Base-by-base conservation (phyloP, 2,329 filamentous ascomycete species). In the Trichoderma sp. region DNA sequence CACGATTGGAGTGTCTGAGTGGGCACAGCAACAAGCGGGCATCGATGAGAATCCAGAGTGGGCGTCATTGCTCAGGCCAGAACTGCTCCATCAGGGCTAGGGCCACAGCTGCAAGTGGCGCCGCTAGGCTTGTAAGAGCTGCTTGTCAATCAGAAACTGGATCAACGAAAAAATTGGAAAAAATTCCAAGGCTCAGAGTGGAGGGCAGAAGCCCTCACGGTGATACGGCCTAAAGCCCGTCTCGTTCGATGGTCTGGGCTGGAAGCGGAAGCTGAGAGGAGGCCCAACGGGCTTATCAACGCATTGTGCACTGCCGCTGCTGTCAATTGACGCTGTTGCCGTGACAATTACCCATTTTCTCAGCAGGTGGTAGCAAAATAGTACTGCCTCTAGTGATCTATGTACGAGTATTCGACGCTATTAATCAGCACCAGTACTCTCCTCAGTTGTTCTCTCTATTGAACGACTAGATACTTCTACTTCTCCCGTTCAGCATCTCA, bases 161-260 rank as follows among this genome's bases (percentile, higher is more conserved):
- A 11, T 59, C 35, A 16, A 69, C 33, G 29, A 29, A 9, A 29
- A 5, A 68, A 21, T 21, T 21, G 45, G n/a, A 4, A 53, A 27
- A 69, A 35, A 53, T 14, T 53, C 45, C 8, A n/a, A 50, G 38
- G 64, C 21, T 12, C 68, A 56, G 68, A 35, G 72, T 74, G 63
- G 72, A 74, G 72, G 72, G 72, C 72, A 68, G 72, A 74, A 74
- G 64, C 72, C 72, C 72, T 74, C 69, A 72, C 69, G 69, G 69
- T 33, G 69, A 64, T 72, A 72, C 69, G 29, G 27, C 59, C 69
- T 72, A 64, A 63, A 63, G 5, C 41, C 71, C 71, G 60, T 74
- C 62, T 74, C 45, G 71, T 53, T 66, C 50, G 62, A 66, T 66
- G 63, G 62, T 11, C 65, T 74, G 71, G 21, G 31, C 62, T 65